Percentiles rank a stretch among this genome's conserved stretches.
These are phyloP conservation scores for Metarhizium rileyi DNA, from an alignment of 2,329 filamentous ascomycete species.

Conservation along the genomic window DNA sequence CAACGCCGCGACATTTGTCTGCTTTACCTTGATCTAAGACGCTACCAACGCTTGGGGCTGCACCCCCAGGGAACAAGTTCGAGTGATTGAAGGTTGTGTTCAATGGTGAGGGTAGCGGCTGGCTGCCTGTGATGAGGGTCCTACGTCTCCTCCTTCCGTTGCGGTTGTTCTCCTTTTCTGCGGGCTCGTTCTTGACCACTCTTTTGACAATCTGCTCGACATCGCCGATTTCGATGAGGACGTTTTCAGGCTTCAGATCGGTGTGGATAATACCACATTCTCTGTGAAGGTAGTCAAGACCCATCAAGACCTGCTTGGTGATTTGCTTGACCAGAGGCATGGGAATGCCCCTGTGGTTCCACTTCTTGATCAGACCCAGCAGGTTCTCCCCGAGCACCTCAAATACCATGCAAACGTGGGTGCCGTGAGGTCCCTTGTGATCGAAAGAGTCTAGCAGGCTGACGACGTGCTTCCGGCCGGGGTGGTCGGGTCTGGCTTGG, in stretches of 20 bases:
- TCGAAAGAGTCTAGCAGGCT: constrained; percentile 95
- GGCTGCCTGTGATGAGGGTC: constrained; percentile 93
- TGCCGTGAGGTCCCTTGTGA: constrained; percentile 91
- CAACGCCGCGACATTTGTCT: background rate
- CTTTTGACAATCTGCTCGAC: constrained; percentile 98
- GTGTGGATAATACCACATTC: constrained; percentile 99
- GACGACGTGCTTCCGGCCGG: constrained; percentile 89
- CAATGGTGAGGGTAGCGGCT: constrained; percentile 87
- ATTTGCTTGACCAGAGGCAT: constrained; percentile 97
- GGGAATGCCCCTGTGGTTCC: constrained; percentile 95
- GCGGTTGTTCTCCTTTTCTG: constrained; percentile 77
- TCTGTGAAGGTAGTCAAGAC: constrained; percentile 90
- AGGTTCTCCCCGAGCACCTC: constrained; percentile 95
- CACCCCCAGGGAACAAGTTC: constrained; percentile 57
- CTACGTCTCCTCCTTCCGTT: constrained; percentile 83
- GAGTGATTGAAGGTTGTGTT: constrained; percentile 81
- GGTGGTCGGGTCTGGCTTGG: constrained; percentile 86
- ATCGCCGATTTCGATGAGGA: constrained; percentile 96
- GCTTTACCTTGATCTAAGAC: constrained; percentile 68
- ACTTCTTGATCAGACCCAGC: constrained; percentile 90
- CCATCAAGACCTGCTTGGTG: constrained; percentile 92
- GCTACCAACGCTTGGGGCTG: constrained; percentile 71
- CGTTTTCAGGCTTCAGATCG: constrained; percentile 94
- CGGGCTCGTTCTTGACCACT: constrained; percentile 72
- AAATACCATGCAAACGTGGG: constrained; percentile 98